Conservation (phyloP, 2,329 filamentous ascomycete species). For the Cordyceps javanica region DNA sequence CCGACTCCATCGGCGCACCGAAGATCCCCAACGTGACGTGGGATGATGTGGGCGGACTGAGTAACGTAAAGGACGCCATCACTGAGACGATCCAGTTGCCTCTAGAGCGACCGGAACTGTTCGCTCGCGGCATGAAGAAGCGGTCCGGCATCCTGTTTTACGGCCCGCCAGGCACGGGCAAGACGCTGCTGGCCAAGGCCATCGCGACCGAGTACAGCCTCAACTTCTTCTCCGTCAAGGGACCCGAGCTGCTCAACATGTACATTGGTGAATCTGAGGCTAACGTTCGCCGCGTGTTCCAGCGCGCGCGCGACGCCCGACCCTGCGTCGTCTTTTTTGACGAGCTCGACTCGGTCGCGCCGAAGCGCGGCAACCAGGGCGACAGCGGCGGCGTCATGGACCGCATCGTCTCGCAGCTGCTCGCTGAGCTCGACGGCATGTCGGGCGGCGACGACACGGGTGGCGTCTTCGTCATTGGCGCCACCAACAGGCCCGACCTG, state of each 20-base stretch:
- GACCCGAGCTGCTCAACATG: conserved; percentile 89
- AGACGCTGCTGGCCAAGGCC: conserved; percentile 86
- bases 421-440: conserved; percentile 97
- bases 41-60: conserved; percentile 90
- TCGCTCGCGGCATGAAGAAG: conserved; percentile 98
- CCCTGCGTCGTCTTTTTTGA: conserved; percentile 94
- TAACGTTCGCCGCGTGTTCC: conserved; percentile 84
- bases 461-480: conserved; percentile 93
- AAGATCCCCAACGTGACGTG: conserved; percentile 97
- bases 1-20: conserved; percentile 91
- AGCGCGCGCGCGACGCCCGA: conserved; percentile 75
- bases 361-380: conserved; percentile 93
- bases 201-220: conserved; percentile 91
- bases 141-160: conserved; percentile 90
- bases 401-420: conserved; percentile 86
- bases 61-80: conserved; percentile 94
- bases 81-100: conserved; percentile 95
- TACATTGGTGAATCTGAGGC: conserved; percentile 93
- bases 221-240: conserved; percentile 93
- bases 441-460: conserved; percentile 81
- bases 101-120: conserved; percentile 83
- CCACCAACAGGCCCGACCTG: conserved; percentile 89
- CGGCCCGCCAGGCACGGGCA: conserved; percentile 83
- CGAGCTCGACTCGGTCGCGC: conserved; percentile 86
- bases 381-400: conserved; percentile 98